phyloP scores from a whole-genome alignment of 2,329 filamentous ascomycete species.

The Penicillium nordicum region DNA sequence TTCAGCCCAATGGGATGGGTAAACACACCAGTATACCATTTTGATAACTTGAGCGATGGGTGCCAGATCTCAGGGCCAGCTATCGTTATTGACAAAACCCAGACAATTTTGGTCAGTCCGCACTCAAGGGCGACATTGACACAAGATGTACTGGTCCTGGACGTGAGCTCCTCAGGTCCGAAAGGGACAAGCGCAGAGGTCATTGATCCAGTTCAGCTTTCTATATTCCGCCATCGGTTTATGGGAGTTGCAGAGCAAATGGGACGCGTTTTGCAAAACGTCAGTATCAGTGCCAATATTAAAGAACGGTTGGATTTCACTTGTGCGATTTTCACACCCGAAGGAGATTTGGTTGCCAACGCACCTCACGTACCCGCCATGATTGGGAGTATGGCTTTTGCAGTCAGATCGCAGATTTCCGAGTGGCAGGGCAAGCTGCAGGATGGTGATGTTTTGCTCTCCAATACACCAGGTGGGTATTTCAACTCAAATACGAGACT shows the following conservation, averaged over 20 bases:
- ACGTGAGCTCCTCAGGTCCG: slow-evolving; percentile 23
- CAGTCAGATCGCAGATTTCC: slow-evolving; percentile 68
- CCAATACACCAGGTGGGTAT: slow-evolving; percentile 64
- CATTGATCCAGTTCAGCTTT: slow-evolving; percentile 71
- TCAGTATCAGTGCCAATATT: slow-evolving; percentile 68
- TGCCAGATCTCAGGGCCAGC: slow-evolving; percentile 16
- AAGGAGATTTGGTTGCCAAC: slow-evolving; percentile 63
- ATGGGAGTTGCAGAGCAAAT: slow-evolving; percentile 84
- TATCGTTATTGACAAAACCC: slow-evolving; percentile 39
- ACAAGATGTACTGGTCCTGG: slow-evolving; percentile 35
- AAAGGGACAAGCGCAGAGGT: slow-evolving; percentile 44
- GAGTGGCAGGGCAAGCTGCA: slow-evolving; percentile 71
- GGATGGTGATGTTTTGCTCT: slow-evolving; percentile 71
- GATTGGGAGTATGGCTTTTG: slow-evolving; percentile 69
- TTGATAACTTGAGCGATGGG: neutral
- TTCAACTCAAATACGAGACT: no score
- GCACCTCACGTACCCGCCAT: slow-evolving; percentile 72
- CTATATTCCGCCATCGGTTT: slow-evolving; percentile 75
- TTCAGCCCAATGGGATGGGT: slow-evolving; percentile 4
- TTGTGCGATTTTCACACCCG: slow-evolving; percentile 71
- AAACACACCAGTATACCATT: slow-evolving; percentile 2
- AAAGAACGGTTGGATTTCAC: slow-evolving; percentile 82
- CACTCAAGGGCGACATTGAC: slow-evolving; percentile 33
- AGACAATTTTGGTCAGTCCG: slow-evolving; percentile 44
- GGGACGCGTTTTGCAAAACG: slow-evolving; percentile 70